Conservation (phyloP, 2,329 filamentous ascomycete genomes). For the Penicillium digitatum region DNA sequence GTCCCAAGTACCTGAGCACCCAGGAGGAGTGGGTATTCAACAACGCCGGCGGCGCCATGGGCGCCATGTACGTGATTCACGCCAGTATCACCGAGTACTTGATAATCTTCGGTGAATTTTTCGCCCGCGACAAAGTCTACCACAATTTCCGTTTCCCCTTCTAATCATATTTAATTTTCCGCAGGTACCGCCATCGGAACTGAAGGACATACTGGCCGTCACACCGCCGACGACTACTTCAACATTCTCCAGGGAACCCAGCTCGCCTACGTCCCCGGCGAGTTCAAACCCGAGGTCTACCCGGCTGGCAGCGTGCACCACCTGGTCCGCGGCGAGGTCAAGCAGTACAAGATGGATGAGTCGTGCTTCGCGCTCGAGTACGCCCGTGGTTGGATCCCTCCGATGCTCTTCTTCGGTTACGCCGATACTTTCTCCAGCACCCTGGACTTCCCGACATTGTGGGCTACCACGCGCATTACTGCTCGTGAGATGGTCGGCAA, state of each 20-base stretch:
- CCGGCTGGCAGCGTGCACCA: constrained; percentile 39
- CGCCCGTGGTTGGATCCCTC: constrained; percentile 74
- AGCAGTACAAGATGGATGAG: constrained; percentile 59
- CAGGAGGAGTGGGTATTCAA: constrained; percentile 87
- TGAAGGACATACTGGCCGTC: constrained; percentile 81
- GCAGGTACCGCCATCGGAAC: constrained; percentile 57
- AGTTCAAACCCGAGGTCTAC: constrained; percentile 39
- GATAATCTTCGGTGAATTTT: constrained; percentile 68
- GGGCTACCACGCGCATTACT: constrained; percentile 71
- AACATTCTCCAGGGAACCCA: constrained; percentile 63
- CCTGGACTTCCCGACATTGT: constrained; percentile 78
- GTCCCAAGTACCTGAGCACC: constrained; percentile 56
- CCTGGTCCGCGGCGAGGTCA: constrained; percentile 61
- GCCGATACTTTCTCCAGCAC: constrained; percentile 77
- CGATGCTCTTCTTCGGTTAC: constrained; percentile 87
- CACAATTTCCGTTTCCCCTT: not conserved
- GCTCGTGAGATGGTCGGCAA: constrained; percentile 72
- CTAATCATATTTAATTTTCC: not conserved
- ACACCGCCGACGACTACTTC: constrained; percentile 94
- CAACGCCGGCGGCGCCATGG: constrained; percentile 88
- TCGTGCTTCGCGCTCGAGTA: constrained; percentile 42
- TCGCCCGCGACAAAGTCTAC: not conserved
- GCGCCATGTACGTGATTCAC: constrained; percentile 85
- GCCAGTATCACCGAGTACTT: constrained; percentile 88
- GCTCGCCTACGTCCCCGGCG: constrained; percentile 38